Evolutionary conservation across 2,329 filamentous ascomycete species (phyloP).

Genomic region (Stylonectria norvegica): DNA sequence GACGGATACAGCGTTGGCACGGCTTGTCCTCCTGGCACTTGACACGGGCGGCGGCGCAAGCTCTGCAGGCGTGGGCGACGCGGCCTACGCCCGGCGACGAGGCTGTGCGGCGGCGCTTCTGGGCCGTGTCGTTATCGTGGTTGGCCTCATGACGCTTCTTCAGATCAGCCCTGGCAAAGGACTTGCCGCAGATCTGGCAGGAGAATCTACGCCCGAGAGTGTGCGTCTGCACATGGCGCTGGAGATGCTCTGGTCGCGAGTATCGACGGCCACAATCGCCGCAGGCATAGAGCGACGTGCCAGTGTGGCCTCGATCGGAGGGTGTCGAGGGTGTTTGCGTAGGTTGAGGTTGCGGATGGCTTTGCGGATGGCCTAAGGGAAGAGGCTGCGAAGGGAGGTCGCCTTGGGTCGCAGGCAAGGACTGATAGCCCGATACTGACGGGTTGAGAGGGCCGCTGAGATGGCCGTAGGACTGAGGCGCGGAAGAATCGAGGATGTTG

Average conservation of each 20-base stretch:
- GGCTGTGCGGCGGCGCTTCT: conserved; percentile 45
- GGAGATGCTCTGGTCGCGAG: conserved; percentile 52
- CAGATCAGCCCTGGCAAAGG: conserved; percentile 52
- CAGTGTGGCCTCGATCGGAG: conserved; percentile 20
- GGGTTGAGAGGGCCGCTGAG: conserved; percentile 2
- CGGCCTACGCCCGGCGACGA: conserved; percentile 45
- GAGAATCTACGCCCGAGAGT: conserved; percentile 49
- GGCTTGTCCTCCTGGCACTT: conserved; percentile 56
- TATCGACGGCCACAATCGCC: conserved; percentile 51
- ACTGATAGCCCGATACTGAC: no score
- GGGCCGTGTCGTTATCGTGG: conserved; percentile 47
- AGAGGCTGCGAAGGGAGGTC: conserved; percentile 1
- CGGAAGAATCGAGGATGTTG: conserved; percentile 31
- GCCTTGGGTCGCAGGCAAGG: no score
- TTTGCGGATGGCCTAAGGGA: conserved; percentile 2
- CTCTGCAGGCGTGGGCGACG: conserved; percentile 51
- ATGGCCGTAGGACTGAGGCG: no score
- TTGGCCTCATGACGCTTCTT: conserved; percentile 51
- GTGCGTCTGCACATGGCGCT: conserved; percentile 50
- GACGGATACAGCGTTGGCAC: conserved; percentile 48
- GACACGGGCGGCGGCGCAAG: conserved; percentile 50
- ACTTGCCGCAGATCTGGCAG: conserved; percentile 51
- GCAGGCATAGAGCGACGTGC: conserved; percentile 45
- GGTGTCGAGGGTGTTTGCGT: conserved; percentile 7
- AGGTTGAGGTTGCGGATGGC: conserved; percentile 4